Evolutionary conservation across 1,284 basidiomycete genomes (phyloP), one percentile per base, ranked within the genome.

Genomic region (Fomes fomentarius): DNA sequence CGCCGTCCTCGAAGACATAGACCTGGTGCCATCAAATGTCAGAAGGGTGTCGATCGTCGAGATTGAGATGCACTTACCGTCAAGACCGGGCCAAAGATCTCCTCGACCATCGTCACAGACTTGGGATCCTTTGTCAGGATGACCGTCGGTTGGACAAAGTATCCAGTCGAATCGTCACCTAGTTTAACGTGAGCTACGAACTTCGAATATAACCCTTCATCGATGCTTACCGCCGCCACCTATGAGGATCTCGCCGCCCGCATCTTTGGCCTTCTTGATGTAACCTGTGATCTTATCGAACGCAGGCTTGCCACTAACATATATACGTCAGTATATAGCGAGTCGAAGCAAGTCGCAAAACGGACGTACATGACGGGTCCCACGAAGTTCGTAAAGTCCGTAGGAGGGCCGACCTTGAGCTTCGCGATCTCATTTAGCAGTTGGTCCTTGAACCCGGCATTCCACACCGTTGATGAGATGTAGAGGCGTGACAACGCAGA

Each of bases 31-130:
- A n/a, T n/a, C n/a, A n/a, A n/a, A n/a, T n/a, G n/a, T n/a, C n/a
- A 30, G 28, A 30, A 6, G 28, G 28, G 6, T 4, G n/a, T n/a
- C n/a, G n/a, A n/a, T n/a, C n/a, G n/a, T n/a, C n/a, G n/a, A n/a
- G n/a, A n/a, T n/a, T n/a, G n/a, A n/a, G n/a, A n/a, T n/a, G n/a
- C n/a, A n/a, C n/a, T n/a, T 64, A 93, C 93, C 34, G 96, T 98
- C 57, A 98, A 71, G 48, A 99, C 96, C 33, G 97, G 97, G 4
- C 97, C 97, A 65, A 99, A 98, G 67, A 99, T 93, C 76, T 99
- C 96, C 66, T 98, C 93, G 28, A 84, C 84, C 86, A 99, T 94
- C 10, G 96, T 97, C 47, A 97, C 76, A 5, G 89, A 92, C 65
- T 85, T 85, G 47, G 96, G 95, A 72, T 99, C 93, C 72, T 92